Percentiles rank a stretch among this genome's conserved stretches.
Evolutionary conservation across 2,329 filamentous ascomycete species (phyloP).

Genomic region (Intubia oerlemansii): DNA sequence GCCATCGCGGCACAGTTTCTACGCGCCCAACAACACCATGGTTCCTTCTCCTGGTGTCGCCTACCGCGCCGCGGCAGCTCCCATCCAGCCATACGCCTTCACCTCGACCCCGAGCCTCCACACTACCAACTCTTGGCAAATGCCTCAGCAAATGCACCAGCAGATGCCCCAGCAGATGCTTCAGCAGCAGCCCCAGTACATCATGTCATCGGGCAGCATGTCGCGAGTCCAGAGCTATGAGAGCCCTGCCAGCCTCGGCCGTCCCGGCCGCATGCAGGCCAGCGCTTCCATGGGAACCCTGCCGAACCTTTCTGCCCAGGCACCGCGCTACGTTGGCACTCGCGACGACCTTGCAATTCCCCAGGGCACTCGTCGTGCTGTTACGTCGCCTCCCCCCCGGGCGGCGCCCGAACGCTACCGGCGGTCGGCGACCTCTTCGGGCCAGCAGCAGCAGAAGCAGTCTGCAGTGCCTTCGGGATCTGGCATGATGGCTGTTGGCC

Average conservation of each 20-base stretch:
- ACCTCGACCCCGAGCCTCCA: slow-evolving; percentile 46
- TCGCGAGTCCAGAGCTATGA: slow-evolving; percentile 19
- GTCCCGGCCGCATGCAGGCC: slow-evolving; percentile 12
- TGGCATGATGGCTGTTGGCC: slow-evolving; percentile 30
- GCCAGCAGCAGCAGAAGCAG: slow-evolving; percentile 4
- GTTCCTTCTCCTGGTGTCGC: slow-evolving; percentile 17
- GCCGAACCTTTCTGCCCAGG: no score
- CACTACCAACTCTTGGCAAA: slow-evolving; percentile 13
- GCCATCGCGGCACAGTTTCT: slow-evolving; percentile 26
- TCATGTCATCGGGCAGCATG: slow-evolving; percentile 22
- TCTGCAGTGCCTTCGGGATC: slow-evolving; percentile 27
- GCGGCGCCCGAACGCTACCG: neutral
- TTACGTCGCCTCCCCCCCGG: slow-evolving; percentile 19
- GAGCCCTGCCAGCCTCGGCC: slow-evolving; percentile 1
- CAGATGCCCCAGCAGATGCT: neutral
- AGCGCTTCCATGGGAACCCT: slow-evolving; percentile 19
- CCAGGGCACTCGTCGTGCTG: neutral
- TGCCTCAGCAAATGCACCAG: slow-evolving; percentile 2
- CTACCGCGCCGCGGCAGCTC: slow-evolving; percentile 33
- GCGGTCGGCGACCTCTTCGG: neutral
- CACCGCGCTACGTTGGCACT: slow-evolving; percentile 19
- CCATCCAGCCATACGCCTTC: slow-evolving; percentile 60
- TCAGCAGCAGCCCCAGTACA: slow-evolving; percentile 11
- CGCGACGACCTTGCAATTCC: slow-evolving; percentile 27
- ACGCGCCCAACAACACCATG: slow-evolving; percentile 25